These are phyloP conservation scores for Ustilago sp. DNA, from an alignment of 1,284 basidiomycete genomes.

Conservation along the genomic window DNA sequence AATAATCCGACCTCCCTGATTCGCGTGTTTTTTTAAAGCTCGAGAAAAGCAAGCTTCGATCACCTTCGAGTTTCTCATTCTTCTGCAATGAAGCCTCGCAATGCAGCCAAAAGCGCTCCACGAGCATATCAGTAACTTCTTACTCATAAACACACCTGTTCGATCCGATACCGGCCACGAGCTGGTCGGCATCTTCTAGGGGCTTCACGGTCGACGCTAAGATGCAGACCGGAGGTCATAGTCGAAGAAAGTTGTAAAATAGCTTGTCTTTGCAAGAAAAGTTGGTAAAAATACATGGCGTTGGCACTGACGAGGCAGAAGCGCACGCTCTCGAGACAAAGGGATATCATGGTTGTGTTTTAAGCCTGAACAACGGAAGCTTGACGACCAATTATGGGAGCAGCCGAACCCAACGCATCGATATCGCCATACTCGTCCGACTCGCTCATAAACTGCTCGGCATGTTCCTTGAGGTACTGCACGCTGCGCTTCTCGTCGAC, in stretches of 20 bases:
- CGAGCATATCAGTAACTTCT: background rate
- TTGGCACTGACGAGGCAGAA: background rate
- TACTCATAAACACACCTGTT: no score
- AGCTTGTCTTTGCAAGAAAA: constrained; percentile 6
- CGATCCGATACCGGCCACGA: background rate
- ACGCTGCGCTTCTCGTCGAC: constrained; percentile 95
- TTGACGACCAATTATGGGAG: constrained; percentile 43
- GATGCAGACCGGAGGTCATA: background rate
- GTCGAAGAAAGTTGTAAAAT: background rate
- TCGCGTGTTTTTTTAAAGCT: constrained; percentile 13
- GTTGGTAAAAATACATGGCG: constrained; percentile 39
- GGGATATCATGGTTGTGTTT: background rate
- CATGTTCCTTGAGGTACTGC: constrained; percentile 86
- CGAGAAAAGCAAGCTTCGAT: constrained; percentile 20
- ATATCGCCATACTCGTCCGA: constrained; percentile 54
- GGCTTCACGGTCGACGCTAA: background rate
- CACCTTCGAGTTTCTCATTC: constrained; percentile 26
- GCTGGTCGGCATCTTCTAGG: background rate
- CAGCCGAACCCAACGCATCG: constrained; percentile 33
- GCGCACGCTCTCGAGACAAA: constrained; percentile 13
- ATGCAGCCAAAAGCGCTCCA: background rate
- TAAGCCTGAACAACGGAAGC: constrained; percentile 23
- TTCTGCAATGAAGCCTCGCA: background rate
- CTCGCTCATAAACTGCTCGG: constrained; percentile 75
- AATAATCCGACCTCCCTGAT: constrained; percentile 22